These are phyloP conservation scores for Rhodosorus marinus DNA, from an alignment of 23 red algal species.

Conservation along the genomic window DNA sequence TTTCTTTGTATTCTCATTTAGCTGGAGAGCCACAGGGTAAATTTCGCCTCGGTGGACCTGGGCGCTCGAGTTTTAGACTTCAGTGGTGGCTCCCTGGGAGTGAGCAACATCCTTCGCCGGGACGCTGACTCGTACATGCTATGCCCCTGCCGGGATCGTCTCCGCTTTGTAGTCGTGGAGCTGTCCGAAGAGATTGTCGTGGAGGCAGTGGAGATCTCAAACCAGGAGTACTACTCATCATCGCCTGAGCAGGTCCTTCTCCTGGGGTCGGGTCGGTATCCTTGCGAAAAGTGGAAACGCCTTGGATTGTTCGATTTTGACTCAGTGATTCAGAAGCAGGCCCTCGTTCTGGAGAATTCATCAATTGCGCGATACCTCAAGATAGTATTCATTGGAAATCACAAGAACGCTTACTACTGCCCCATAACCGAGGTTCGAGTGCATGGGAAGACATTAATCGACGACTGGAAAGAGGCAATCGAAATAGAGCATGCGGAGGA, in stretches of 20 bases:
- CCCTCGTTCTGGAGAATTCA: conserved; percentile 15
- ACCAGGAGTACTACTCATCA: conserved; percentile 72
- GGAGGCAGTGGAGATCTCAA: conserved; percentile 29
- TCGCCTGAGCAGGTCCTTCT: conserved; percentile 23
- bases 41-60: too few relatives aligned
- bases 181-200: conserved; percentile 69
- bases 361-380: conserved; percentile 38
- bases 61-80: conserved; percentile 46
- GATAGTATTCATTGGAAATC: conserved; percentile 39
- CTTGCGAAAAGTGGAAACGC: conserved; percentile 35
- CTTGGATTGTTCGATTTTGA: conserved; percentile 33
- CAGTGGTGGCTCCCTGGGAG: conserved; percentile 25
- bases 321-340: conserved; percentile 16
- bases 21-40: too few relatives aligned
- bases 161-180: conserved; percentile 70
- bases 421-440: conserved; percentile 51
- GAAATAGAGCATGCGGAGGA: too few relatives aligned
- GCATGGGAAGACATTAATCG: conserved; percentile 63
- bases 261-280: conserved; percentile 36
- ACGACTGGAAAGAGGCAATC: conserved; percentile 32
- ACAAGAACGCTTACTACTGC: conserved; percentile 55
- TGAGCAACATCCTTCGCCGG: conserved; percentile 35
- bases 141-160: conserved; percentile 22
- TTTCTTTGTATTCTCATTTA: too few relatives aligned
- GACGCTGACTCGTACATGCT: conserved; percentile 64